These are phyloP conservation scores for Myriosclerotinia curreyana DNA, from an alignment of 2,329 filamentous ascomycete genomes.

Conservation along the genomic window DNA sequence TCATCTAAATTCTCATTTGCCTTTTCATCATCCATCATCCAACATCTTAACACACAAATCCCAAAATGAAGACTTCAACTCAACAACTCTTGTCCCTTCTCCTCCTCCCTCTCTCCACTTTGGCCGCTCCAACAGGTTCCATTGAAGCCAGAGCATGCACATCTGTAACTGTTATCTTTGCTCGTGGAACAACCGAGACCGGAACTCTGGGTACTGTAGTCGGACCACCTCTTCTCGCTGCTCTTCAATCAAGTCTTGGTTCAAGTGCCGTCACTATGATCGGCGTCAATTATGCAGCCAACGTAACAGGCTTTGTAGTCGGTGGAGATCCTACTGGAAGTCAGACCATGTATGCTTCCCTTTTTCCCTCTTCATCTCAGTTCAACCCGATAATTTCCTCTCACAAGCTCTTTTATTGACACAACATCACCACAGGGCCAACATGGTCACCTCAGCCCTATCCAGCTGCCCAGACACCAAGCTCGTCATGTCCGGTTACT, in stretches of 20 bases:
- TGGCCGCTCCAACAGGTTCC: constrained; percentile 10
- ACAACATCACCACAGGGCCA: constrained; percentile 19
- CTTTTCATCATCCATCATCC: background rate
- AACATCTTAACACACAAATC: background rate
- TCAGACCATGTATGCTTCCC: constrained; percentile 41
- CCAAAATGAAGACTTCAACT: constrained; percentile 17
- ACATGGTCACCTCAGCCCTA: background rate
- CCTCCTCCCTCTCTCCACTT: constrained; percentile 5
- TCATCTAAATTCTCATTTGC: background rate
- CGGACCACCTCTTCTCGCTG: constrained; percentile 33
- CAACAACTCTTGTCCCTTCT: constrained; percentile 14
- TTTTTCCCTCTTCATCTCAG: background rate
- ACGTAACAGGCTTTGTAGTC: constrained; percentile 45
- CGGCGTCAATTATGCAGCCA: constrained; percentile 52
- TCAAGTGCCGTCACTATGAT: constrained; percentile 48
- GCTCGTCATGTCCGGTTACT: constrained; percentile 29
- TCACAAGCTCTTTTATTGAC: constrained; percentile 2
- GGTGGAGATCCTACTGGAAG: constrained; percentile 47
- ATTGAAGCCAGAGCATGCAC: constrained; percentile 26
- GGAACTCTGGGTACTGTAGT: constrained; percentile 32
- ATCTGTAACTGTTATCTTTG: constrained; percentile 34
- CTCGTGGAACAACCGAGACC: constrained; percentile 32
- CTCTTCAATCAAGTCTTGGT: constrained; percentile 42
- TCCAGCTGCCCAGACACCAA: constrained; percentile 21
- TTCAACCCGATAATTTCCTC: too few relatives aligned